phyloP scores from a whole-genome alignment of 2,329 filamentous ascomycete species.

The Aspergillus candidus region DNA sequence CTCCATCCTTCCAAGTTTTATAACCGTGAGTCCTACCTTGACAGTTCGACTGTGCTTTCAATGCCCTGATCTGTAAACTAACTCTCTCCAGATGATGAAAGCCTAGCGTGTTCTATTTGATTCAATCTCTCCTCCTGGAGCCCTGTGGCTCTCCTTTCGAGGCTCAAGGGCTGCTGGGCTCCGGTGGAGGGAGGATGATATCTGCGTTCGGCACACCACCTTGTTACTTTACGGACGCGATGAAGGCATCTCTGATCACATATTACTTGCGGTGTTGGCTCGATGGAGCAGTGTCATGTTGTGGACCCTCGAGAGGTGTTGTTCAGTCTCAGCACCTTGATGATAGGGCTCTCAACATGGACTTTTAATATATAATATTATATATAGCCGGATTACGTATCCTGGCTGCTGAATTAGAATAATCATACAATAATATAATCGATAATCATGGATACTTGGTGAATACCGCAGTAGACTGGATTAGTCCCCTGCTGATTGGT shows the following conservation, averaged over 20 bases:
- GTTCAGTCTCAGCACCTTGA: not conserved
- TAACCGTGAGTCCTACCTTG: slow-evolving; percentile 63
- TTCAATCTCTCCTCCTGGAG: slow-evolving; percentile 56
- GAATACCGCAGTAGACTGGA: not conserved
- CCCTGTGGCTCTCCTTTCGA: slow-evolving; percentile 70
- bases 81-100: slow-evolving; percentile 86
- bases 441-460: not conserved
- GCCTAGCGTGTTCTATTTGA: slow-evolving; percentile 95
- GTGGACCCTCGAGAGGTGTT: slow-evolving; percentile 10
- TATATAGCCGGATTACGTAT: not conserved
- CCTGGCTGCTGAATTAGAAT: not conserved
- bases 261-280: slow-evolving; percentile 48
- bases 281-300: not conserved
- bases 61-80: not conserved
- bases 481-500: too few species aligned
- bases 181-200: slow-evolving; percentile 74
- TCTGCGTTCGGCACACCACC: slow-evolving; percentile 98
- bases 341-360: slow-evolving; percentile 13
- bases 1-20: slow-evolving; percentile 99
- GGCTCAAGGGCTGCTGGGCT: slow-evolving; percentile 76
- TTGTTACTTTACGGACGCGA: slow-evolving; percentile 98
- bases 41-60: slow-evolving; percentile 17
- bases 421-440: not conserved
- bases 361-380: not conserved
- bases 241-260: slow-evolving; percentile 88